These are phyloP conservation scores for Hibiscus tridactylites DNA, from an alignment of 345 rosid species.

Conservation along the genomic window DNA sequence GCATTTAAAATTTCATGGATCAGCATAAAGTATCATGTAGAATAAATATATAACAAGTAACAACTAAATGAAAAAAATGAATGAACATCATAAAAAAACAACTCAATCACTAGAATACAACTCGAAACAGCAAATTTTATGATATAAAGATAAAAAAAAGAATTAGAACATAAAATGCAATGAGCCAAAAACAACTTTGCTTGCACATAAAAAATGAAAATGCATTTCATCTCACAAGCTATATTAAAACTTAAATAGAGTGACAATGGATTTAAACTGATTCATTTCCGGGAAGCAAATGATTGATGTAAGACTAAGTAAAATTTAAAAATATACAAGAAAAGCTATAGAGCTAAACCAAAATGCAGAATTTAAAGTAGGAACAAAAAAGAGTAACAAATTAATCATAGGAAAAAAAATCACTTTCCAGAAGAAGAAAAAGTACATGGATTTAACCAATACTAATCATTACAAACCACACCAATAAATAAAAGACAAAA, in stretches of 20 bases:
- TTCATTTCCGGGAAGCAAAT: neutral
- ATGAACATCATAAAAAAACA: neutral
- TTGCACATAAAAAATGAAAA: neutral
- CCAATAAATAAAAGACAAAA: conserved; percentile 9
- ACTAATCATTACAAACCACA: neutral
- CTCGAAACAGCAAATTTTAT: neutral
- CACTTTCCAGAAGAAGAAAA: conserved; percentile 18
- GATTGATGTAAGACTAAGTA: neutral
- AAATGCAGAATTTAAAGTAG: neutral
- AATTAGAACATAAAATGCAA: neutral
- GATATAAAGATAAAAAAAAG: neutral
- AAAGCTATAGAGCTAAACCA: neutral
- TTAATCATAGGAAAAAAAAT: conserved; percentile 7
- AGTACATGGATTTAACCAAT: neutral
- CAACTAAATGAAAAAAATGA: neutral
- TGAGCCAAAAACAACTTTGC: neutral
- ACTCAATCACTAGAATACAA: neutral
- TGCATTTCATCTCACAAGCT: neutral
- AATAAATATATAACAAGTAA: neutral
- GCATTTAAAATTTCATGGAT: conserved; percentile 13
- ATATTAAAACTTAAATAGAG: neutral
- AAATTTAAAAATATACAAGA: neutral
- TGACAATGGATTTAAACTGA: neutral
- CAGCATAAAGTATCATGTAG: conserved; percentile 10
- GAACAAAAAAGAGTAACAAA: neutral